These are phyloP conservation scores for Hanseniaspora valbyensis DNA, from an alignment of 805 yeast genomes.

Conservation along the genomic window DNA sequence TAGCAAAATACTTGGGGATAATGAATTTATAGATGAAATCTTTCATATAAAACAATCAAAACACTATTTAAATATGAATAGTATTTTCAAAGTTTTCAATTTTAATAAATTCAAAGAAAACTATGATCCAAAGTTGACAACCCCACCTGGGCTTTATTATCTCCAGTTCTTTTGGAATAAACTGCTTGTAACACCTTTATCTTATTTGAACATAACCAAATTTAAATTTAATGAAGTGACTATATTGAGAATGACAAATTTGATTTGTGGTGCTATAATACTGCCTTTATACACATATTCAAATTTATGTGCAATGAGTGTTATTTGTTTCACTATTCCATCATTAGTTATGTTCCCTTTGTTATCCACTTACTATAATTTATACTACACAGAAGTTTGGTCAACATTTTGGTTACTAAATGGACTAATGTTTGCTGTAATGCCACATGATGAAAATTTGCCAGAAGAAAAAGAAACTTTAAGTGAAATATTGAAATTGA, in stretches of 20 bases:
- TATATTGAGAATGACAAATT: slow-evolving; percentile 47
- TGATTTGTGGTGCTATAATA: slow-evolving; percentile 49
- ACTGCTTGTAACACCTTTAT: slow-evolving; percentile 20
- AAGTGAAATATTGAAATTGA: not conserved
- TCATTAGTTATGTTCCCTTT: slow-evolving; percentile 53
- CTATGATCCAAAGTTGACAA: slow-evolving; percentile 88
- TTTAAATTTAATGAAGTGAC: slow-evolving; percentile 25
- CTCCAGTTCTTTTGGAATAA: slow-evolving; percentile 33
- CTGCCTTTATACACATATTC: slow-evolving; percentile 40
- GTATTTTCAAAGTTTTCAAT: slow-evolving; percentile 23
- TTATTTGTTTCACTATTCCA: slow-evolving; percentile 35
- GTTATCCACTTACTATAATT: slow-evolving; percentile 55
- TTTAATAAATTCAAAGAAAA: slow-evolving; percentile 11
- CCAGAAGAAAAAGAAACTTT: not conserved
- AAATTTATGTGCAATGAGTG: slow-evolving; percentile 33
- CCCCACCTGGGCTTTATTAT: slow-evolving; percentile 86
- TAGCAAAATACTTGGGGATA: not conserved
- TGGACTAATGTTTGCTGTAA: slow-evolving; percentile 40
- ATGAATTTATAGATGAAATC: slow-evolving; percentile 47
- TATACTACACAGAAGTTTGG: slow-evolving; percentile 94
- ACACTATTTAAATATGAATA: slow-evolving; percentile 50
- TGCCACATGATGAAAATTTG: slow-evolving; percentile 29
- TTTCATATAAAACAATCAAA: slow-evolving; percentile 79
- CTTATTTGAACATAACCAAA: slow-evolving; percentile 14
- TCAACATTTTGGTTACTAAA: slow-evolving; percentile 57